Conservation (phyloP, 176 grass and related monocot species). For the Phyllostachys edulis region DNA sequence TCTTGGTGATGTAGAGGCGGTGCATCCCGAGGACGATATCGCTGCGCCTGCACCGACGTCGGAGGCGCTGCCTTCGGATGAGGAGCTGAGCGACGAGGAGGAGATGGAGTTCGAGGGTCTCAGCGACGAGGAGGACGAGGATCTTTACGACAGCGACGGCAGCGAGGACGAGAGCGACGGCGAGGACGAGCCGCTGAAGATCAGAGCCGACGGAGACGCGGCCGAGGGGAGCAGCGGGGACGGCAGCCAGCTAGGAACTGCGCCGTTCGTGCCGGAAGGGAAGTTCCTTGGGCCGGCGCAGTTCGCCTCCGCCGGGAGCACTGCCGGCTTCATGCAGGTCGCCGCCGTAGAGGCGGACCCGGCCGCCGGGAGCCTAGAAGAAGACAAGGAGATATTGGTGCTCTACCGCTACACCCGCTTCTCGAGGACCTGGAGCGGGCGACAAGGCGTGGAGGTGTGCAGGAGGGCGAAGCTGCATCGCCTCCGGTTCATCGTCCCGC, state of each 20-base stretch:
- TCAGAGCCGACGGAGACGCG: background rate
- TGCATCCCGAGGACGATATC: background rate
- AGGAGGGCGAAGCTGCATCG: background rate
- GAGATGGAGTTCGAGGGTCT: background rate
- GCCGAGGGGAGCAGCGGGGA: rapidly evolving
- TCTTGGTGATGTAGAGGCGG: background rate
- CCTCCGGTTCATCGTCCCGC: background rate
- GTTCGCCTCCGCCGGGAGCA: background rate
- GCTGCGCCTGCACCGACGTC: background rate
- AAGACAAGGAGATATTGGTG: background rate
- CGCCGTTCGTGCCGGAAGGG: background rate
- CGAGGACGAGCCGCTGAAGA: background rate
- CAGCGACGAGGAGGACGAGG: conserved; percentile 4
- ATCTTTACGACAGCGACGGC: background rate
- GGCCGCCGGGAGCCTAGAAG: background rate
- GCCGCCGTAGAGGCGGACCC: background rate
- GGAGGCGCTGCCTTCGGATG: too few relatives aligned
- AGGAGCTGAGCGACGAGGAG: background rate
- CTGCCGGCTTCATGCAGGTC: conserved; percentile 11
- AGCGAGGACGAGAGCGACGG: background rate
- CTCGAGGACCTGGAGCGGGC: background rate
- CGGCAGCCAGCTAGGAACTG: background rate
- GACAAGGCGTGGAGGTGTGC: background rate
- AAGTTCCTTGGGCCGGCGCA: background rate
- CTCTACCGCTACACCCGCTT: conserved; percentile 33